Conservation (phyloP, 2,329 filamentous ascomycete genomes). For the Cladophialophora bantiana region DNA sequence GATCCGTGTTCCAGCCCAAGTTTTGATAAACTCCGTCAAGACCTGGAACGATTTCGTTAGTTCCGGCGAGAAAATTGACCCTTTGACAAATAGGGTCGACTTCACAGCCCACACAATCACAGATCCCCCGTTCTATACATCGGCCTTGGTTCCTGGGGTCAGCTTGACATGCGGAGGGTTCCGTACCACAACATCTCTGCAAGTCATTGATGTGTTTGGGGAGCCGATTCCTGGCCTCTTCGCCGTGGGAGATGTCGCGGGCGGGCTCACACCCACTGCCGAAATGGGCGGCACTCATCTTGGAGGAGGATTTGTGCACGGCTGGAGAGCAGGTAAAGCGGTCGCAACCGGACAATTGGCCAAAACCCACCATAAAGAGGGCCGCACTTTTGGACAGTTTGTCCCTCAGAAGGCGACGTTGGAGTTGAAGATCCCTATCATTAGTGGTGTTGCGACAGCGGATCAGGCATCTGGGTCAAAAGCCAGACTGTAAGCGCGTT, state of each 20-base stretch:
- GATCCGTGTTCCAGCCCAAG: conserved; percentile 9
- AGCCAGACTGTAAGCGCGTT: too few relatives aligned
- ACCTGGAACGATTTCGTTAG: conserved; percentile 20
- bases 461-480: conserved; percentile 2
- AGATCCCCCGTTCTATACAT: conserved; percentile 16
- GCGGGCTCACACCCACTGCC: conserved; percentile 16
- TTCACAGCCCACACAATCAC: conserved; percentile 5
- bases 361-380: conserved; percentile 1
- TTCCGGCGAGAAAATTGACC: conserved; percentile 15
- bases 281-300: conserved; percentile 24
- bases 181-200: conserved; percentile 15
- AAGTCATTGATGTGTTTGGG: conserved; percentile 22
- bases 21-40: conserved; percentile 3
- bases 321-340: conserved; percentile 18
- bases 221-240: conserved; percentile 22
- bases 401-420: conserved; percentile 9
- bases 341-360: conserved; percentile 7
- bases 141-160: conserved; percentile 10
- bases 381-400: conserved; percentile 3
- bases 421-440: conserved; percentile 6
- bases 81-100: conserved; percentile 21
- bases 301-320: conserved; percentile 18
- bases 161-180: conserved; percentile 22
- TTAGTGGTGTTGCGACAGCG: conserved; percentile 10
- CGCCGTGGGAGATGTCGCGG: conserved; percentile 20